phyloP scores from a whole-genome alignment of 2,329 filamentous ascomycete species.

The Grosmannia clavigera region DNA sequence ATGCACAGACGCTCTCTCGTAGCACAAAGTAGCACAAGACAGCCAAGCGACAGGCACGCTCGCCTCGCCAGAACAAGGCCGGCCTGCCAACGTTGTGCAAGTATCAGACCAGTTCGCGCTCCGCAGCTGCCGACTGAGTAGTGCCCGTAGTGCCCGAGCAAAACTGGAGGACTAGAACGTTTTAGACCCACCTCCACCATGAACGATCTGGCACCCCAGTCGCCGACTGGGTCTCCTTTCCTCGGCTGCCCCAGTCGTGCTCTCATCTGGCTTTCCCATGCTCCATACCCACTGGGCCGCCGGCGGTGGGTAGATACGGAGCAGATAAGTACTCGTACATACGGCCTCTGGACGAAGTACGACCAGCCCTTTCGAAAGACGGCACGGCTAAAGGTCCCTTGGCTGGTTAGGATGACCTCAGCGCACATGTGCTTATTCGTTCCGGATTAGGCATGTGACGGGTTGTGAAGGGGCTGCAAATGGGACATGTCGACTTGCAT shows the following conservation, averaged over 20 bases:
- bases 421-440: neutral
- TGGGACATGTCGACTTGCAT: neutral
- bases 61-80: no score
- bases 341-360: no score
- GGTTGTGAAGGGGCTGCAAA: neutral
- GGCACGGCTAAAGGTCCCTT: neutral
- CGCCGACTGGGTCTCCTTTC: neutral
- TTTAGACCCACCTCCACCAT: neutral
- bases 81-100: no score
- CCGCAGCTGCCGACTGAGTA: neutral
- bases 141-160: conserved; percentile 1
- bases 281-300: no score
- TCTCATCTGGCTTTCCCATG: no score
- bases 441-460: neutral
- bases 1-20: neutral
- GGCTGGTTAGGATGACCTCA: neutral
- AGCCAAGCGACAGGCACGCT: no score
- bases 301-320: no score
- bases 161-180: neutral
- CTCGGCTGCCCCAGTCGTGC: no score
- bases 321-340: no score
- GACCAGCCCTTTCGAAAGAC: neutral
- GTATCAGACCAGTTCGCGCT: neutral
- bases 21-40: neutral
- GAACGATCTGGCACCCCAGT: neutral